A percentile compares a stretch with the other conserved stretches of the same genome.
phyloP scores from a whole-genome alignment of 139 green algal genomes.

The Picochlorum sp. region DNA sequence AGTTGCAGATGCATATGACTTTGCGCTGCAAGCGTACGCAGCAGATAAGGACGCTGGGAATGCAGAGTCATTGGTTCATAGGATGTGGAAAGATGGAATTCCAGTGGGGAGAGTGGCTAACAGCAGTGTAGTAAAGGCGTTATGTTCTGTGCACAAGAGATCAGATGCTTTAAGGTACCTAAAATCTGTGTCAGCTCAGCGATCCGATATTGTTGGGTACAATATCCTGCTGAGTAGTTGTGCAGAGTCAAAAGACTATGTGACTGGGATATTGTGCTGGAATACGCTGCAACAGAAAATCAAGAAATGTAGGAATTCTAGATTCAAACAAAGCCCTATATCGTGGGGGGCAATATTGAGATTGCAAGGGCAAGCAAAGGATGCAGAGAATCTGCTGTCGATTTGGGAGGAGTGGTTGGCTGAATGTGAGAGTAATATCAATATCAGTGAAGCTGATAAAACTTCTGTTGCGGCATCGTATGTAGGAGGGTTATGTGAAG shows the following conservation, averaged over 20 bases:
- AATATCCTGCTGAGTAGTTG: conserved; percentile 2
- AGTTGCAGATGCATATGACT: not conserved
- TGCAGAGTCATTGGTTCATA: not conserved
- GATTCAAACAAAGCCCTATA: not conserved
- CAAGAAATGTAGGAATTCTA: not conserved
- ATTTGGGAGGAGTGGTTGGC: not conserved
- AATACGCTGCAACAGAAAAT: not conserved
- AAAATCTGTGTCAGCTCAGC: not conserved
- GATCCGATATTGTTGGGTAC: not conserved
- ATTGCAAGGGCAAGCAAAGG: not conserved
- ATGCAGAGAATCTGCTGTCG: not conserved
- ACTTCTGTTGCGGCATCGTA: not conserved
- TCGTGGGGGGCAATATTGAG: not conserved
- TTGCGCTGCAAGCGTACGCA: conserved; percentile 1
- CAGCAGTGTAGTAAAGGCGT: conserved; percentile 4
- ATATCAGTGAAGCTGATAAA: not conserved
- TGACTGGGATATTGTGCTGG: not conserved
- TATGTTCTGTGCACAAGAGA: not conserved
- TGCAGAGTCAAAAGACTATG: not conserved
- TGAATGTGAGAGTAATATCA: not conserved
- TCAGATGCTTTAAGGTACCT: not conserved
- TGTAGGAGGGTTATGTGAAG: not conserved
- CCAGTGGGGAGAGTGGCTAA: conserved; percentile 4
- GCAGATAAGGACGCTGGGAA: not conserved
- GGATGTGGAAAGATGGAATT: not conserved